Evolutionary conservation across 768 basidiomycete species (phyloP), one percentile per base, ranked within the genome.

Genomic region (Pholiota microspora): DNA sequence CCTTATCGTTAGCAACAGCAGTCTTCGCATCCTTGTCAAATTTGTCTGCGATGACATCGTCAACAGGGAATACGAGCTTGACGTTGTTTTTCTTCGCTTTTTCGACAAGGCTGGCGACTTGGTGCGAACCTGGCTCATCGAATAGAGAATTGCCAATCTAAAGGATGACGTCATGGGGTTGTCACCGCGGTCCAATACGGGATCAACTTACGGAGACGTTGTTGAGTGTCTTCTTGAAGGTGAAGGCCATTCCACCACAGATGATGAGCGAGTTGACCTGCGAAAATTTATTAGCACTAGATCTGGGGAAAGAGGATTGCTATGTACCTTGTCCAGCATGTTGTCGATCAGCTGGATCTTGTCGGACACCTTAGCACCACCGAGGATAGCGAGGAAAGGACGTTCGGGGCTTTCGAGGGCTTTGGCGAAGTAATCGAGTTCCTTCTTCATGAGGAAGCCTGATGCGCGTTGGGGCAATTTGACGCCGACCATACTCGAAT

Each of bases 281-380:
- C 12, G 18, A 7, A 28, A 4, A 12, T 29, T 9, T 5, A 21
- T 46, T 16, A 44, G 18, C 7, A 32, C 13, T 18, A 27, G 42
- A n/a, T 8, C 9, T 46, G 47, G 35, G 48, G 16, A 58, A 27
- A 49, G 4, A 18, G 7, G 7, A 27, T 47, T 27, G 34, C n/a
- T 16, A 18, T 72, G 18, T 59, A 88, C 93, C 83, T 98, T 95
- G 77, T 98, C 96, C 61, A 99, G 79, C 90, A 99, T 89, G 79
- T 97, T 97, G 64, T 99, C 95, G 69, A 99, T 99, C 54, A 99
- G 78, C 70, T 94, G 92, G 62, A 99, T 97, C 78, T 99, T 99
- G 76, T 99, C 96, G 15, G 94, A 96, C 44, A 99, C 94, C 77
- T 99, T 99, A 52, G 96, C 96, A 67, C 96, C 96, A 63, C 96